These are phyloP conservation scores for Athelia sp. DNA, from an alignment of 1,284 basidiomycete species.

Conservation along the genomic window DNA sequence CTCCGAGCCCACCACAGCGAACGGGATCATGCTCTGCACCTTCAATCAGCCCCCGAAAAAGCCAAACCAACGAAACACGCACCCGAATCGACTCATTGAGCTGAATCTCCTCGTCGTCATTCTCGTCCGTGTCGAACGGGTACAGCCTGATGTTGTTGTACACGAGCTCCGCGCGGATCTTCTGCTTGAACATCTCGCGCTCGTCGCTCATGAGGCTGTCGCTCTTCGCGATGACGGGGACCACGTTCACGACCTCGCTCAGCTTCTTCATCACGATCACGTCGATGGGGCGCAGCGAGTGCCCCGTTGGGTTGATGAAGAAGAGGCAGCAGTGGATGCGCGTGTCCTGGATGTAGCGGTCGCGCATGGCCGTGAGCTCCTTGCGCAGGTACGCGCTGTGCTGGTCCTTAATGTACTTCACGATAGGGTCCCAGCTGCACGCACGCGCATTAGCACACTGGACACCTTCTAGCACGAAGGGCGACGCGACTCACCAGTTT, in stretches of 20 bases:
- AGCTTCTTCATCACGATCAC: conserved; percentile 99
- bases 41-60: conserved; percentile 3
- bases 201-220: conserved; percentile 94
- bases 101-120: conserved; percentile 87
- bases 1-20: conserved; percentile 96
- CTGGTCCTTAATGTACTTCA: conserved; percentile 99
- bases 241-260: conserved; percentile 97
- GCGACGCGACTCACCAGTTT: conserved; percentile 67
- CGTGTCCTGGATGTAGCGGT: conserved; percentile 97
- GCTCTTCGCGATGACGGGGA: conserved; percentile 98
- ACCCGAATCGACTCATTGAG: conserved; percentile 91
- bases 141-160: conserved; percentile 94
- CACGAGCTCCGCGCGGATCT: conserved; percentile 91
- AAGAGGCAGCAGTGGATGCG: conserved; percentile 98
- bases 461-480: too few species aligned
- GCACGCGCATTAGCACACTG: too few species aligned
- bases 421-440: conserved; percentile 94
- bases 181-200: conserved; percentile 88
- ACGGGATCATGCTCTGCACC: conserved; percentile 84
- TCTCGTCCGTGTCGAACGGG: conserved; percentile 96
- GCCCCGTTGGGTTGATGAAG: conserved; percentile 98
- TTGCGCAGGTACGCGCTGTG: conserved; percentile 98
- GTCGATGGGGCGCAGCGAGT: conserved; percentile 90
- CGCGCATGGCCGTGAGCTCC: conserved; percentile 97
- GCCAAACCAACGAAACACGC: conserved; percentile 25